phyloP scores from a whole-genome alignment of 2,329 filamentous ascomycete species.

The Verticillium isaacii region DNA sequence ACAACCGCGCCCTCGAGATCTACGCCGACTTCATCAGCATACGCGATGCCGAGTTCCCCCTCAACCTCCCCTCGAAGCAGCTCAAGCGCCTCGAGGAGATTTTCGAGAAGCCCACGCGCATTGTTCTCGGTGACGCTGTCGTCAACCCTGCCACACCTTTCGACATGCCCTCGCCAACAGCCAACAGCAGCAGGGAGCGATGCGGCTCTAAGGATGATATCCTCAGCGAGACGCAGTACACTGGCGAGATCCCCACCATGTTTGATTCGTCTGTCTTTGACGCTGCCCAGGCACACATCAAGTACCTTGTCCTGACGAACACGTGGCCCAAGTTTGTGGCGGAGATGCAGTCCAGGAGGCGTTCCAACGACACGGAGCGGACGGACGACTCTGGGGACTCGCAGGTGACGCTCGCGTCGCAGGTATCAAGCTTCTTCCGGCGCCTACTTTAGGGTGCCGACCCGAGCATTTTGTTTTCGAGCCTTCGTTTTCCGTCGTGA shows the following conservation, averaged over 20 bases:
- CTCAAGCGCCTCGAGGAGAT: conserved; percentile 33
- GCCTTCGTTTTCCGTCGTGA: background rate
- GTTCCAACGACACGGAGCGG: conserved; percentile 14
- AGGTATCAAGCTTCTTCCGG: conserved; percentile 8
- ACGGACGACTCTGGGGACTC: conserved; percentile 14
- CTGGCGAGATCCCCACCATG: conserved; percentile 36
- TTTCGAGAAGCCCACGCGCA: conserved; percentile 35
- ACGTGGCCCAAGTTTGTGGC: conserved; percentile 59
- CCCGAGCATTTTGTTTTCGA: background rate
- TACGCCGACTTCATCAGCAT: conserved; percentile 42
- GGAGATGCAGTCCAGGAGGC: conserved; percentile 19
- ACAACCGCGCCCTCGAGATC: conserved; percentile 42
- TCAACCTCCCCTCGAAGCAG: conserved; percentile 43
- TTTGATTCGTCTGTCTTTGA: conserved; percentile 55
- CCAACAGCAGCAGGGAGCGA: background rate
- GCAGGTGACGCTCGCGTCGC: conserved; percentile 11
- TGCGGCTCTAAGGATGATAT: background rate
- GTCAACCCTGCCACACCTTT: conserved; percentile 18
- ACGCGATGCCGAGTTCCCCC: conserved; percentile 41
- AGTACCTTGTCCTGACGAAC: conserved; percentile 63
- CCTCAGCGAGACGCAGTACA: conserved; percentile 21
- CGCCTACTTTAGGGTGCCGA: background rate
- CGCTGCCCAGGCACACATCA: conserved; percentile 53
- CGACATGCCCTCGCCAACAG: background rate
- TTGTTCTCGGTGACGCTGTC: conserved; percentile 19